Evolutionary conservation across 306 rosid species (phyloP).

Genomic region (Pterocarpus macrocarpus): DNA sequence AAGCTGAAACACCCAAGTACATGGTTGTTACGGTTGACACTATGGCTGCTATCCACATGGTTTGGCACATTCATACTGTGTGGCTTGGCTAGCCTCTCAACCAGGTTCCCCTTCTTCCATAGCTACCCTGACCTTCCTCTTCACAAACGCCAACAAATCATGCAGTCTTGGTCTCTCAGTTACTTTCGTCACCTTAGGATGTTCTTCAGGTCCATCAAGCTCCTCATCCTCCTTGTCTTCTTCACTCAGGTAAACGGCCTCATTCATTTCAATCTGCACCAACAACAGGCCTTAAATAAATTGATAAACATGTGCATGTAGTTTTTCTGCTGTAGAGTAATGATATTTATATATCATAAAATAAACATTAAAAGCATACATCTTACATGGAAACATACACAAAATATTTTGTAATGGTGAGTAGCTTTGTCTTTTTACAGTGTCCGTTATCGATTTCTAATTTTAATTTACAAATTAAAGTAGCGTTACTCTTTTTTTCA

Average conservation of each 20-base stretch:
- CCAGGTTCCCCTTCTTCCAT: constrained; percentile 62
- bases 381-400: too few relatives aligned
- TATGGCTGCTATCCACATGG: constrained; percentile 81
- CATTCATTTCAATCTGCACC: constrained; percentile 7
- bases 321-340: not conserved
- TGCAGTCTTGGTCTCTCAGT: constrained; percentile 64
- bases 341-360: too few relatives aligned
- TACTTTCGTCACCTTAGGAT: constrained; percentile 53
- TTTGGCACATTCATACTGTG: constrained; percentile 68
- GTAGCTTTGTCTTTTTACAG: too few relatives aligned
- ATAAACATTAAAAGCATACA: too few relatives aligned
- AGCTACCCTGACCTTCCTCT: constrained; percentile 53
- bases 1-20: constrained; percentile 69
- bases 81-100: constrained; percentile 56
- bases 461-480: too few relatives aligned
- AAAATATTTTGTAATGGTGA: too few relatives aligned
- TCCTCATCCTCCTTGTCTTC: constrained; percentile 64
- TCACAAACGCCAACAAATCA: constrained; percentile 49
- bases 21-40: constrained; percentile 44
- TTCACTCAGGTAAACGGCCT: constrained; percentile 75
- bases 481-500: not conserved
- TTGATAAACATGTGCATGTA: constrained; percentile 13
- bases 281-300: not conserved
- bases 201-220: constrained; percentile 62
- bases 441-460: too few relatives aligned